A percentile compares a stretch with the other conserved stretches of the same genome.
Evolutionary conservation across 192 early-diverging fungal genomes (phyloP).

Genomic region (Rhizoclosmatium sp.): DNA sequence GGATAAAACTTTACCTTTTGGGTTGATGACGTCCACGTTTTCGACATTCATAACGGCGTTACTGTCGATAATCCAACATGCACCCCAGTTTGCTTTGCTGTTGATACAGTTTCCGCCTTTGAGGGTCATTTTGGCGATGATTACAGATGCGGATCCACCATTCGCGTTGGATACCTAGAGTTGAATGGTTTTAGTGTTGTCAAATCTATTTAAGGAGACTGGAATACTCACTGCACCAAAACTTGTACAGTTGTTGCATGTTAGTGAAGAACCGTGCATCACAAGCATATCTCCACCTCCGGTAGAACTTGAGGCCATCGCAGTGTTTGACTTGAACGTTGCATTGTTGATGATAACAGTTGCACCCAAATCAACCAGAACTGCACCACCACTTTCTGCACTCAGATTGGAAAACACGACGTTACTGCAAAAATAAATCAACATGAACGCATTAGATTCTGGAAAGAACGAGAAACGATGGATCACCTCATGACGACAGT

Average conservation of each 20-base stretch:
- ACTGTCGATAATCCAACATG: not conserved
- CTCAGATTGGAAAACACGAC: not conserved
- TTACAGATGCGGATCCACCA: not conserved
- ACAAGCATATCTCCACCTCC: slow-evolving; percentile 15
- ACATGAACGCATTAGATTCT: not conserved
- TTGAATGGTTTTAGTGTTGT: not conserved
- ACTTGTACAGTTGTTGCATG: slow-evolving; percentile 9
- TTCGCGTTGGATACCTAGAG: not conserved
- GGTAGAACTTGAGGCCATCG: not conserved
- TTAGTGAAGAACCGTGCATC: not conserved
- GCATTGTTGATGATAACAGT: not conserved
- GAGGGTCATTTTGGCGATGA: not conserved
- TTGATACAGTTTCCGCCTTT: slow-evolving; percentile 7
- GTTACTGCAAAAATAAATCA: not conserved
- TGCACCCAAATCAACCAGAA: not conserved
- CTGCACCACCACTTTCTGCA: not conserved
- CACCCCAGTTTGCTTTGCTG: slow-evolving; percentile 7
- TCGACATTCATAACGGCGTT: not conserved
- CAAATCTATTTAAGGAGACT: too few relatives aligned
- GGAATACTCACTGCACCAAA: not conserved
- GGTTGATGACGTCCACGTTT: not conserved
- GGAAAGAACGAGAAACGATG: too few relatives aligned
- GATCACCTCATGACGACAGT: not conserved
- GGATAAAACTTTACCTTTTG: not conserved
- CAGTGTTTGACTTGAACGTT: not conserved